Conservation (phyloP, 352 stramenopile species). For the Globisporangium irregulare region DNA sequence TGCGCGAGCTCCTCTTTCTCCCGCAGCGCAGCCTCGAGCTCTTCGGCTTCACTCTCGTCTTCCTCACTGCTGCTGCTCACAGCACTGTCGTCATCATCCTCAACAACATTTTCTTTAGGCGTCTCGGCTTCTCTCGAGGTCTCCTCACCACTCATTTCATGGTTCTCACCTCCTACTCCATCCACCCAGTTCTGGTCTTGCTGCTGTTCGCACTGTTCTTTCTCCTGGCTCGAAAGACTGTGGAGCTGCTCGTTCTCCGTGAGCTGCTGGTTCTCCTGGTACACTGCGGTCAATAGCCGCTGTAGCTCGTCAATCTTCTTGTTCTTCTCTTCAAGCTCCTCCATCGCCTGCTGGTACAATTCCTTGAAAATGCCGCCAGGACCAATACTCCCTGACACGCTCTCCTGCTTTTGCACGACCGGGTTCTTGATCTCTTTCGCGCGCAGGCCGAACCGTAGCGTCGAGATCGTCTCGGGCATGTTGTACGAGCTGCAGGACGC, state of each 20-base stretch:
- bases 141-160: background rate
- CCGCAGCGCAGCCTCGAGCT: slow-evolving; percentile 12
- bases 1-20: slow-evolving; percentile 33
- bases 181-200: slow-evolving; percentile 12
- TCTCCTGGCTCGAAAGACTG: background rate
- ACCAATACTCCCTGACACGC: slow-evolving; percentile 11
- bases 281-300: slow-evolving; percentile 37
- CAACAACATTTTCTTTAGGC: background rate
- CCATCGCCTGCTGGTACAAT: slow-evolving; percentile 68
- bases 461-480: slow-evolving; percentile 78
- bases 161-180: background rate
- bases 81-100: background rate
- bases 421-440: slow-evolving; percentile 85
- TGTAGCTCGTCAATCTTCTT: slow-evolving; percentile 68
- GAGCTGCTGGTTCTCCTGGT: slow-evolving; percentile 26
- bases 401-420: slow-evolving; percentile 42
- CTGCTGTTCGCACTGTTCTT: slow-evolving; percentile 6
- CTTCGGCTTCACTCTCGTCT: slow-evolving; percentile 14
- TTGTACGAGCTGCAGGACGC: slow-evolving; percentile 83
- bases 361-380: slow-evolving; percentile 54
- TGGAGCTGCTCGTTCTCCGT: slow-evolving; percentile 11
- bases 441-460: slow-evolving; percentile 63
- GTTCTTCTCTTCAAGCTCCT: slow-evolving; percentile 65
- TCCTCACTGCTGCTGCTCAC: slow-evolving; percentile 12
- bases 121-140: background rate